Evolutionary conservation across 202 grass and related monocot genomes (phyloP), one percentile per base, ranked within the genome.

Genomic region (Digitaria exilis): DNA sequence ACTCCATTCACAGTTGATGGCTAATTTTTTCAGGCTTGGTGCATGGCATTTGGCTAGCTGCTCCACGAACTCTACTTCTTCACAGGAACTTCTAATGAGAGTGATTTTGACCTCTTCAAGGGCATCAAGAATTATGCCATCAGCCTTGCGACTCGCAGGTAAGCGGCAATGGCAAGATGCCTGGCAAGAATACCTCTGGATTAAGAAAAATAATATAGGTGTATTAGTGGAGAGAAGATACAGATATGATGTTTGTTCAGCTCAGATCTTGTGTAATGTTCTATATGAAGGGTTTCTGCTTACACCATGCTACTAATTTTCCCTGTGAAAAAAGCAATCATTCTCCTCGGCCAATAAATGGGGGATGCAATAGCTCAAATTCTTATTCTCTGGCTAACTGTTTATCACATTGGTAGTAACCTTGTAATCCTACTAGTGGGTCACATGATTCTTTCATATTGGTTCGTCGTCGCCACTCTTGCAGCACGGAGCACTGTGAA

Each of bases 1-100:
- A 11, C 34, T 14, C 10, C 64, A 42, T 21, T 8, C 39, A 69
- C 65, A 69, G 22, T 45, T 28, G 14, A 28, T 18, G 22, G 46
- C 67, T 8, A 28, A 14, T 41, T 15, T 68, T 68, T 68, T 68
- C 64, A 67, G 64, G 64, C 35, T 67, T 67, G 64, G 21, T 68
- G 67, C 67, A 45, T 45, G 67, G 67, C 10, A 17, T 19, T 41
- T 18, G 39, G 69, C 22, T 5, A 49, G 24, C 43, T 71, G 13
- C 43, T 70, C 24, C 42, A 70, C 22, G 22, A 70, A 70, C 42
- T 70, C 17, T 42, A 48, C 22, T 70, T 46, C 22, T 48, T 26
- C 13, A 25, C 4, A 29, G 24, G 15, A 71, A 29, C 26, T 1
- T 30, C 22, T 48, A 48, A 71, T 18, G 8, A 49, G 28, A 17